Conservation (phyloP, 2,329 filamentous ascomycete genomes). For the Fusarium graminum region DNA sequence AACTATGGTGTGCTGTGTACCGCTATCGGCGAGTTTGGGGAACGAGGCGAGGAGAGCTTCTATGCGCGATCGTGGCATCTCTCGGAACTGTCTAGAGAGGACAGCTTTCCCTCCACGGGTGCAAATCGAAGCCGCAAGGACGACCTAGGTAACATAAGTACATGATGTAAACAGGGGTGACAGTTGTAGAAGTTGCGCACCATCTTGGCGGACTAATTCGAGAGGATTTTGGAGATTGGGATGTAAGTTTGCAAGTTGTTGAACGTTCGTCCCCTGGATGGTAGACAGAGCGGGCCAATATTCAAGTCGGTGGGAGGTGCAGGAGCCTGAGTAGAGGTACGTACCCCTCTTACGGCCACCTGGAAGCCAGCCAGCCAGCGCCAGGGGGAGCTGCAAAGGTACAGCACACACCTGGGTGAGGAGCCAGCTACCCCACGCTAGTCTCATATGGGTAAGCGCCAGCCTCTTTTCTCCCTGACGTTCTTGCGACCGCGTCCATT, state of each 20-base stretch:
- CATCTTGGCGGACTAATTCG: constrained; percentile 54
- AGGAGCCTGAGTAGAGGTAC: constrained; percentile 35
- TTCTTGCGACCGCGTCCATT: constrained; percentile 37
- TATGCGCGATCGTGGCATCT: constrained; percentile 96
- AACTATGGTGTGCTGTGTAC: constrained; percentile 97
- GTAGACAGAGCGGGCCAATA: constrained; percentile 50
- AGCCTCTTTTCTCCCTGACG: constrained; percentile 32
- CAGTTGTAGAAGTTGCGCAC: constrained; percentile 48
- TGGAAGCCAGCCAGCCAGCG: constrained; percentile 20
- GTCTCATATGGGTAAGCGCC: constrained; percentile 29
- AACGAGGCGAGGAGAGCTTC: constrained; percentile 97
- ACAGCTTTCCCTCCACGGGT: constrained; percentile 98
- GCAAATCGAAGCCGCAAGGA: constrained; percentile 98
- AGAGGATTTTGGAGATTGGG: constrained; percentile 39
- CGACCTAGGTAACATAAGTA: constrained; percentile 73
- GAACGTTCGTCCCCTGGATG: constrained; percentile 47
- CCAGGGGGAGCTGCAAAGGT: constrained; percentile 26
- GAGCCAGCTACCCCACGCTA: constrained; percentile 37
- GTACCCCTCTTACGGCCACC: constrained; percentile 44
- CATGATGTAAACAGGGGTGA: not conserved
- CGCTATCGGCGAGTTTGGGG: constrained; percentile 95
- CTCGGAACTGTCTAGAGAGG: constrained; percentile 95
- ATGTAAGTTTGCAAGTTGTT: constrained; percentile 41
- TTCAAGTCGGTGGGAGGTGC: constrained; percentile 48
- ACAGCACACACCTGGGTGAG: not conserved